Evolutionary conservation across 495 filamentous ascomycete genomes (phyloP).

Genomic region (Tuber indicum): DNA sequence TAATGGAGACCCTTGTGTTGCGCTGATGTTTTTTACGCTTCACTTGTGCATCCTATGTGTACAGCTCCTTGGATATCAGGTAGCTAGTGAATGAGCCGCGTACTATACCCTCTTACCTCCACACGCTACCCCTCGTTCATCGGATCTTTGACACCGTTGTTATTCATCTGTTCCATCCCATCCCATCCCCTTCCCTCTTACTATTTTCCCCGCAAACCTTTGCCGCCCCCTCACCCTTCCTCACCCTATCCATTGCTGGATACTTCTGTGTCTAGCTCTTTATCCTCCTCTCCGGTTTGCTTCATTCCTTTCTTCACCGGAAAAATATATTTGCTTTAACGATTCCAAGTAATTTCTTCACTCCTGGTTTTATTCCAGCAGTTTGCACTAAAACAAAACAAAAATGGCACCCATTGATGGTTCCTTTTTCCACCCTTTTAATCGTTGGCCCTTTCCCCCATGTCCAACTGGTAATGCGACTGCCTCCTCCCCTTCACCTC

Average conservation of each 20-base stretch:
- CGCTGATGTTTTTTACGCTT: constrained; percentile 3
- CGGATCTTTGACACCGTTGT: too few species aligned
- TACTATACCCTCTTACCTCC: constrained; percentile 9
- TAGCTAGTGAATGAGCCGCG: neutral
- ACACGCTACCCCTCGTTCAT: neutral
- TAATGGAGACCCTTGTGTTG: constrained; percentile 13
- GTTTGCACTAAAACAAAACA: neutral
- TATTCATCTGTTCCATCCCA: neutral
- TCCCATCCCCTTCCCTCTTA: neutral
- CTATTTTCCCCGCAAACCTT: neutral
- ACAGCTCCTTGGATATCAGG: neutral
- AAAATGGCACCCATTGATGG: constrained; percentile 32
- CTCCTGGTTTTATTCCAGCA: neutral
- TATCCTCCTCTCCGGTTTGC: neutral
- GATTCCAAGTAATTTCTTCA: neutral
- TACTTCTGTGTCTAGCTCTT: neutral
- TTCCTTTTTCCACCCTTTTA: constrained; percentile 35
- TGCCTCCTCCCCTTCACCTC: constrained; percentile 26
- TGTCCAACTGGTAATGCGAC: constrained; percentile 24
- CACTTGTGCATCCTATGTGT: neutral
- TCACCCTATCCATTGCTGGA: neutral
- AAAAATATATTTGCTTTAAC: neutral
- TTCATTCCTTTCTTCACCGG: neutral
- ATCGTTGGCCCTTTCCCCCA: constrained; percentile 38
- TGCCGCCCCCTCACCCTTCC: neutral